Evolutionary conservation across 176 grass and related monocot genomes (phyloP), one percentile per base, ranked within the genome.

Genomic region (Tuctoria greenei): DNA sequence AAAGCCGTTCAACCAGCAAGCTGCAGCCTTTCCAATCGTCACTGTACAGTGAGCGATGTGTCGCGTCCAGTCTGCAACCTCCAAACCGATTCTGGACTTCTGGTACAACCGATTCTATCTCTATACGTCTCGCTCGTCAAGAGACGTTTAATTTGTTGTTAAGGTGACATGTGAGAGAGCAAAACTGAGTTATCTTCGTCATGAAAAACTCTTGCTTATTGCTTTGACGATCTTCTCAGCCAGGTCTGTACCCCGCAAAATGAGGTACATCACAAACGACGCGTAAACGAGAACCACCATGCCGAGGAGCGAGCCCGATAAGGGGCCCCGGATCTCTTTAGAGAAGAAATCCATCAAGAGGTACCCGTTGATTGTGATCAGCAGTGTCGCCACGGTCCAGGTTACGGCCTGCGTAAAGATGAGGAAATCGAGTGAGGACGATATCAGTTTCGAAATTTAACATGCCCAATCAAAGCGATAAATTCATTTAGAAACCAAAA

Each of bases 291-390:
- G 73, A 51, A 95, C 84, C 6, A 51, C 86, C 39, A 77, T 15
- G 5, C 72, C 92, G 28, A 92, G 65, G 45, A 99, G 18, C n/a
- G 87, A 83, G 6, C 85, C 82, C 0, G 85, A 80, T 27, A 99
- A 50, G 11, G 71, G 73, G 11, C 91, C 91, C 79, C 55, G 74
- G 72, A 92, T 89, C 74, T 99, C 95, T 24, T 83, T 90, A 40
- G 89, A 92, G 81, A 88, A 88, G 77, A 99, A 99, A 71, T 95
- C 95, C 76, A 99, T 42, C 86, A 99, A 75, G 25, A 99, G 86
- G 64, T 95, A 95, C 18, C 87, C 87, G 1, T 99, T 99, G 81
- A 99, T 95, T 31, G 82, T 87, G 54, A 99, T 95, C 56, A 99
- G 61, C 14, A 95, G 69, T n/a, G 91, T 71, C 2, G 91, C 89